phyloP scores from a whole-genome alignment of 2,329 filamentous ascomycete genomes.

The Hawksworthiomyces lignivorus region DNA sequence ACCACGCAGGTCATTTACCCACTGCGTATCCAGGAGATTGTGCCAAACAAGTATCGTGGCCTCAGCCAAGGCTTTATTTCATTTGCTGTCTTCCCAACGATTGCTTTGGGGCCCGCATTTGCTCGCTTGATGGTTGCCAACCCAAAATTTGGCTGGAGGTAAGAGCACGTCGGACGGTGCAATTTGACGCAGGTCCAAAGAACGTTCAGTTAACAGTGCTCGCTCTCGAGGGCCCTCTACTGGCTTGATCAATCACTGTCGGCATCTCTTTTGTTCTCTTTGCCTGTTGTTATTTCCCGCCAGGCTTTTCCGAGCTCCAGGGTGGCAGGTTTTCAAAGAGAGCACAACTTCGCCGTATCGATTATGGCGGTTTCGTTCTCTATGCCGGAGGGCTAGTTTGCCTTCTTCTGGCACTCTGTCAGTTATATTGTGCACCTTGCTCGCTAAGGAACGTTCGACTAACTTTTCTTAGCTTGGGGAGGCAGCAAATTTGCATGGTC shows the following conservation, averaged over 20 bases:
- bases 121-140: constrained; percentile 12
- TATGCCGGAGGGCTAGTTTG: constrained; percentile 1
- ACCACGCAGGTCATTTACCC: constrained; percentile 4
- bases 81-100: constrained; percentile 14
- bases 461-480: background rate
- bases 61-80: constrained; percentile 12
- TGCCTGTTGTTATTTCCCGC: constrained; percentile 6
- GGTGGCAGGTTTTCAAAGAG: background rate
- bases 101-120: constrained; percentile 6
- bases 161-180: background rate
- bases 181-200: too few species aligned
- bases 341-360: constrained; percentile 1
- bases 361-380: constrained; percentile 3
- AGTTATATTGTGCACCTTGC: background rate
- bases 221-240: background rate
- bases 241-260: constrained; percentile 2
- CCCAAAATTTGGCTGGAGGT: constrained; percentile 4
- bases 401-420: constrained; percentile 2
- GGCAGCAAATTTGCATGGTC: constrained; percentile 5
- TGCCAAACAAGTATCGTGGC: constrained; percentile 9
- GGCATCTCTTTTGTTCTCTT: constrained; percentile 4
- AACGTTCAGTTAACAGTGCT: too few species aligned
- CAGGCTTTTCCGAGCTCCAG: constrained; percentile 3
- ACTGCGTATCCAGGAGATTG: constrained; percentile 6
- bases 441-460: too few species aligned